Base-by-base conservation (phyloP, 352 stramenopile genomes). In the Phytophthora megakarya region DNA sequence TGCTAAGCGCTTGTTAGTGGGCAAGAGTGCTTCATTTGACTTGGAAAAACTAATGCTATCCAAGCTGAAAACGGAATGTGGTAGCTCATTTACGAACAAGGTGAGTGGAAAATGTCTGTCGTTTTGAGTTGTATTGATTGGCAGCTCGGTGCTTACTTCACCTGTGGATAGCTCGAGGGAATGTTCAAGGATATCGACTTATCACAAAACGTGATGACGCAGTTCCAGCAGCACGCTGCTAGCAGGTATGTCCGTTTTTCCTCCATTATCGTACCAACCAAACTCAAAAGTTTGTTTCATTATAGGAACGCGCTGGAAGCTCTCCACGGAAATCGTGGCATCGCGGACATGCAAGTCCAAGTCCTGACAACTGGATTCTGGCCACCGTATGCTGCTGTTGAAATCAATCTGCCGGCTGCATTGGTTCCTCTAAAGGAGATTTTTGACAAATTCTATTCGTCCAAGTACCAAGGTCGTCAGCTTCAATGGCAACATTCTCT, bases 131-230 rank as follows among this genome's bases (percentile, higher is more conserved):
- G 8, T 35, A 40, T 53, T 37, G 23, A 33, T 22, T n/a, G n/a
- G 15, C 16, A 61, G 19, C 9, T 5, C 60, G 21, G 10, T n/a
- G n/a, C n/a, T 59, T 50, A 45, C 21, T 22, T 56, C 43, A 15
- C 44, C 9, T 56, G 23, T 45, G 47, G 21, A 46, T 53, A 94
- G 83, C 95, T 99, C 37, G 98, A 99, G 72, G 98, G 98, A 11
- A 99, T 99, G 97, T 99, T 99, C 73, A 98, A 98, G 73, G 98
- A 99, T 75, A 98, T 99, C 55, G 96, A 99, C 51, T 86, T 98
- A 26, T 98, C 89, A 18, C 76, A 92, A 46, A 97, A 98, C 43
- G 89, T 98, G 33, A 99, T 98, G 95, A 84, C 69, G 2, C 83
- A 96, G 54, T 98, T 97, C 69, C 68, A 90, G 26, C 76, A 97